phyloP scores from a whole-genome alignment of 2,329 filamentous ascomycete genomes.

The Talaromyces sp. region DNA sequence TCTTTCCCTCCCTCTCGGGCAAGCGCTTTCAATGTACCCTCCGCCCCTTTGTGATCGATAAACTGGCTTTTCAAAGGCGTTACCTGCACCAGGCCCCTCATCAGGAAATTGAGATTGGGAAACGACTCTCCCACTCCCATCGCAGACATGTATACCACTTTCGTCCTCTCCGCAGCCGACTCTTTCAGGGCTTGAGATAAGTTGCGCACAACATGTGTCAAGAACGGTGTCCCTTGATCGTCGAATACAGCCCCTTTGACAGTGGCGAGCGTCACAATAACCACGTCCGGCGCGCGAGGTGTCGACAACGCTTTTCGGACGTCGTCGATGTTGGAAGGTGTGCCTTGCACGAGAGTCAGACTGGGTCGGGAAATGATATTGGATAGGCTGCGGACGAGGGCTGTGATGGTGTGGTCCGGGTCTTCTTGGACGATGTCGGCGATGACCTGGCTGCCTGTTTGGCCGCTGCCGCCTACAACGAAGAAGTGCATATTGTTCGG shows the following conservation, averaged over 20 bases:
- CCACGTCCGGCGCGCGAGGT: background rate
- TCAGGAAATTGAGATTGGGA: conserved; percentile 14
- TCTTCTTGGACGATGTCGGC: conserved; percentile 7
- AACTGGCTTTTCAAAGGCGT: conserved; percentile 10
- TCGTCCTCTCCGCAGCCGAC: background rate
- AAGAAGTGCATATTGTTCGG: conserved; percentile 13
- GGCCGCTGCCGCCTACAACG: conserved; percentile 16
- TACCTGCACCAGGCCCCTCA: conserved; percentile 6
- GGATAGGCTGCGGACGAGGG: conserved; percentile 13
- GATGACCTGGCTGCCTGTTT: conserved; percentile 16
- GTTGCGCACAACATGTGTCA: conserved; percentile 12
- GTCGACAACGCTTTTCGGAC: conserved; percentile 5
- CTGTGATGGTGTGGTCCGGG: conserved; percentile 12
- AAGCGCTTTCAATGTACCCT: background rate
- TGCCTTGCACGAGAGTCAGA: conserved; percentile 11
- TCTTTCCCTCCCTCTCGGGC: background rate
- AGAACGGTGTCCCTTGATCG: conserved; percentile 1
- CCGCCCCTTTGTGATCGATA: conserved; percentile 11
- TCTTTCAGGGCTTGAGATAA: background rate
- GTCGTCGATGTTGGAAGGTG: conserved; percentile 12
- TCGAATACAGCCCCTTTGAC: conserved; percentile 12
- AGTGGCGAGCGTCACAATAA: conserved; percentile 9
- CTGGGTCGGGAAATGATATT: background rate
- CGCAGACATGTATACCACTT: conserved; percentile 16
- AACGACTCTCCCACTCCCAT: conserved; percentile 9